These are phyloP conservation scores for Psilocybe cyanescens DNA, from an alignment of 768 basidiomycete genomes.

Conservation along the genomic window DNA sequence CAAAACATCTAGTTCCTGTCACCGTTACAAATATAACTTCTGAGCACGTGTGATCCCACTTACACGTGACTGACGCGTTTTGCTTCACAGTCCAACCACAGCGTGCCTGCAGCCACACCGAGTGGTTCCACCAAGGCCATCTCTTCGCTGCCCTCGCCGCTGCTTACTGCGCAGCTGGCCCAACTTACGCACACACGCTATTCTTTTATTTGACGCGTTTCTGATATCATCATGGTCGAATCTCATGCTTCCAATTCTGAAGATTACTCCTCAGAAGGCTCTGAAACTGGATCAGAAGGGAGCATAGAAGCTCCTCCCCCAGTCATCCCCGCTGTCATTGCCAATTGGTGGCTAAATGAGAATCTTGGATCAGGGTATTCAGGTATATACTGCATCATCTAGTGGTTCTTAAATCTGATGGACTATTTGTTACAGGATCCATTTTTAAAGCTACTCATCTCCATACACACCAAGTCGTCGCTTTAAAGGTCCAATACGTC, in stretches of 20 bases:
- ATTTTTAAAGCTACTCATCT: conserved; percentile 69
- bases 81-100: neutral
- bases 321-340: conserved; percentile 45
- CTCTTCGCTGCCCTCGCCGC: neutral
- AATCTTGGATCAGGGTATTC: conserved; percentile 76
- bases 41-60: conserved; percentile 7
- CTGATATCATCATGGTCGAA: conserved; percentile 7
- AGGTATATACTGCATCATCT: conserved; percentile 41
- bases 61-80: conserved; percentile 38
- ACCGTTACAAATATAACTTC: neutral
- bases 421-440: conserved; percentile 48
- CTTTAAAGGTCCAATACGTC: conserved; percentile 72
- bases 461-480: conserved; percentile 61
- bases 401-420: neutral
- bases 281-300: conserved; percentile 16
- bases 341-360: conserved; percentile 63
- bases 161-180: neutral
- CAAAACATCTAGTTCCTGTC: neutral
- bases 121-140: neutral
- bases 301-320: conserved; percentile 19
- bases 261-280: conserved; percentile 19
- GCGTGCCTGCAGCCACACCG: neutral
- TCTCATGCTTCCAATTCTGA: conserved; percentile 11
- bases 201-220: neutral
- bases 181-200: neutral